Evolutionary conservation across 345 rosid species (phyloP).

Genomic region (Arabidopsis suecica): DNA sequence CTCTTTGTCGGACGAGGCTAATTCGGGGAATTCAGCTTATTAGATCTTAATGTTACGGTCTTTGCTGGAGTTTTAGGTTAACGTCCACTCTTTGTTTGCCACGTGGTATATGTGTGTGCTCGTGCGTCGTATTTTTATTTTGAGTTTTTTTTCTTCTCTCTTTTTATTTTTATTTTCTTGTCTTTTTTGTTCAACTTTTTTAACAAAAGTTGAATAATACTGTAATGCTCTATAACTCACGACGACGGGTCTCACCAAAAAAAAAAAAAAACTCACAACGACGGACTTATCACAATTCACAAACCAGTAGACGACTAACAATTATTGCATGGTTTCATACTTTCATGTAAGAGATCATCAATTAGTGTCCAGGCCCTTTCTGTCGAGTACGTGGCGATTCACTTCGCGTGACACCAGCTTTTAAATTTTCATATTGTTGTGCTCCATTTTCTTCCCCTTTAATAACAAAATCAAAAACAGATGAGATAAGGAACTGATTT

Average conservation of each 20-base stretch:
- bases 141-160: too few relatives aligned
- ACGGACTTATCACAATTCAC: too few relatives aligned
- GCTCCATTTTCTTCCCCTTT: constrained; percentile 14
- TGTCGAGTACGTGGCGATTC: neutral
- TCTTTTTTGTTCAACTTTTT: neutral
- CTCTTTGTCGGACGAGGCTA: neutral
- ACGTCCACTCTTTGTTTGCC: constrained; percentile 36
- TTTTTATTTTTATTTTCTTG: neutral
- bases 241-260: too few relatives aligned
- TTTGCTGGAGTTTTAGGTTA: constrained; percentile 12
- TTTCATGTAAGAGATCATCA: neutral
- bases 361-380: neutral
- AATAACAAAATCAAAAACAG: too few relatives aligned
- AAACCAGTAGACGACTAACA: too few relatives aligned
- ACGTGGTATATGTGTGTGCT: constrained; percentile 15
- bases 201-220: too few relatives aligned
- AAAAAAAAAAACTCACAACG: too few relatives aligned
- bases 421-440: neutral
- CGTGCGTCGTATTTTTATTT: neutral
- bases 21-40: neutral
- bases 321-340: too few relatives aligned
- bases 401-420: constrained; percentile 6
- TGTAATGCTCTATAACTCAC: too few relatives aligned
- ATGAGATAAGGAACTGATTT: neutral
- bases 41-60: constrained; percentile 17